Percentiles rank a stretch among this genome's conserved stretches.
Conservation (phyloP, 2,329 filamentous ascomycete species). For the Arthrobotrys megalospora region DNA sequence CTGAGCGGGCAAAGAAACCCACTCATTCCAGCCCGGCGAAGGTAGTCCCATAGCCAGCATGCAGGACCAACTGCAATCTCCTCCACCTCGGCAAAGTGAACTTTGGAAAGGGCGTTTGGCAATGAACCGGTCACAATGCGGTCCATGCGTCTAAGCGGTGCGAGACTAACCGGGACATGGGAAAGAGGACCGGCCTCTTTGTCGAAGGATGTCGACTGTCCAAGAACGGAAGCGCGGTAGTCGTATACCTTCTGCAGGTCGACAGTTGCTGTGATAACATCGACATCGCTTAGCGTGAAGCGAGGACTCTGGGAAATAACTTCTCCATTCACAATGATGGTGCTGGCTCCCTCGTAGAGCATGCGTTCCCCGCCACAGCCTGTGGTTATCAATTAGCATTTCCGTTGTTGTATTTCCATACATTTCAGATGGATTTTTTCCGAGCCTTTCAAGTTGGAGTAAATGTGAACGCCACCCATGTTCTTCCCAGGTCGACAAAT, state of each 20-base stretch:
- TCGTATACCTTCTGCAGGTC: not conserved
- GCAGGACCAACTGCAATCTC: slow-evolving; percentile 6
- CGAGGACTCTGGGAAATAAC: not conserved
- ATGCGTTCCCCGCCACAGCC: slow-evolving; percentile 3
- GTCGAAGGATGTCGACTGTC: not conserved
- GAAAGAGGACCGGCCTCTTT: not conserved
- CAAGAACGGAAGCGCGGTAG: not conserved
- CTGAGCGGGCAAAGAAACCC: slow-evolving; percentile 2
- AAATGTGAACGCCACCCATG: not conserved
- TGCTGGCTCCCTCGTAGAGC: not conserved
- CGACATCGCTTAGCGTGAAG: not conserved
- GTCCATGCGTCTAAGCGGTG: not conserved
- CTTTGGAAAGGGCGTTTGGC: not conserved
- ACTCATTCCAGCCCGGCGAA: not conserved
- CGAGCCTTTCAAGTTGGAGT: slow-evolving; percentile 9
- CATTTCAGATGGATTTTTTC: not conserved
- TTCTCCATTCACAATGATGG: not conserved
- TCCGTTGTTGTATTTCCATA: not conserved
- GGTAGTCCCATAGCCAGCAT: slow-evolving; percentile 7
- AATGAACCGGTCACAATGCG: not conserved
- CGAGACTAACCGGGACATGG: not conserved
- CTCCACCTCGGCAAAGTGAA: not conserved
- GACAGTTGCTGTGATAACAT: slow-evolving; percentile 7
- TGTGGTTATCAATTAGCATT: not conserved
- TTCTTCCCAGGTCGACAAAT: not conserved